A percentile compares a stretch with the other conserved stretches of the same genome.
phyloP scores from a whole-genome alignment of 177 flowering plant genomes.

The Tripterygium wilfordii region DNA sequence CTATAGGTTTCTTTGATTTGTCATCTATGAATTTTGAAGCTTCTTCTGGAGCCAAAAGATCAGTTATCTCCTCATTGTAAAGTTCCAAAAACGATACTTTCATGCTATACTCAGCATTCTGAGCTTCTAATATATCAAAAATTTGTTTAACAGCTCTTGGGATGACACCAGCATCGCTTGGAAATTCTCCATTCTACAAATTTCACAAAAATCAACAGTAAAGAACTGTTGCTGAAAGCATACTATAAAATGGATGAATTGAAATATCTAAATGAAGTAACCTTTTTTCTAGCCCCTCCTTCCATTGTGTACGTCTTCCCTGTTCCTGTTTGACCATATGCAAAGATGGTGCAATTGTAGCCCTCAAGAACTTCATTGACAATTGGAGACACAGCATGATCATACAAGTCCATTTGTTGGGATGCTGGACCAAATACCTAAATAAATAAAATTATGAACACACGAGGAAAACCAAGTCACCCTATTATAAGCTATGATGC shows the following conservation, averaged over 20 bases:
- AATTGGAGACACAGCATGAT: slow-evolving; percentile 76
- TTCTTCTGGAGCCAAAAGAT: slow-evolving; percentile 88
- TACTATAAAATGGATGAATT: not conserved
- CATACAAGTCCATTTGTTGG: slow-evolving; percentile 78
- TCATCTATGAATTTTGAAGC: slow-evolving; percentile 69
- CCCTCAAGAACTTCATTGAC: slow-evolving; percentile 96
- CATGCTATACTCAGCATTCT: slow-evolving; percentile 89
- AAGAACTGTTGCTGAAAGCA: not conserved
- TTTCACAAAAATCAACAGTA: not conserved
- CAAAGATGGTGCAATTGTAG: slow-evolving; percentile 95
- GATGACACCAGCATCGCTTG: slow-evolving; percentile 92
- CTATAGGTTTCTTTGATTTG: slow-evolving; percentile 92
- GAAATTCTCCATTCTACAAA: slow-evolving; percentile 84
- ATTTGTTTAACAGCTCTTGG: slow-evolving; percentile 90
- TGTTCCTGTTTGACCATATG: slow-evolving; percentile 97
- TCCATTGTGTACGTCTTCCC: slow-evolving; percentile 99
- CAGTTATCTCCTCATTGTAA: slow-evolving; percentile 90
- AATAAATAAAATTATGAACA: slow-evolving; percentile 1
- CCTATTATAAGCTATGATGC: not conserved
- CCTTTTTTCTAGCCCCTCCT: slow-evolving; percentile 89
- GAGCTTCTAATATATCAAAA: slow-evolving; percentile 83
- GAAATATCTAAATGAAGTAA: slow-evolving; percentile 2
- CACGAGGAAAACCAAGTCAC: not conserved
- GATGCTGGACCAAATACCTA: slow-evolving; percentile 98
- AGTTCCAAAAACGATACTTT: slow-evolving; percentile 94